Percentiles rank a stretch among this genome's conserved stretches.
Conservation (phyloP, 179 eudicot genomes). For the Spinacia oleracea region DNA sequence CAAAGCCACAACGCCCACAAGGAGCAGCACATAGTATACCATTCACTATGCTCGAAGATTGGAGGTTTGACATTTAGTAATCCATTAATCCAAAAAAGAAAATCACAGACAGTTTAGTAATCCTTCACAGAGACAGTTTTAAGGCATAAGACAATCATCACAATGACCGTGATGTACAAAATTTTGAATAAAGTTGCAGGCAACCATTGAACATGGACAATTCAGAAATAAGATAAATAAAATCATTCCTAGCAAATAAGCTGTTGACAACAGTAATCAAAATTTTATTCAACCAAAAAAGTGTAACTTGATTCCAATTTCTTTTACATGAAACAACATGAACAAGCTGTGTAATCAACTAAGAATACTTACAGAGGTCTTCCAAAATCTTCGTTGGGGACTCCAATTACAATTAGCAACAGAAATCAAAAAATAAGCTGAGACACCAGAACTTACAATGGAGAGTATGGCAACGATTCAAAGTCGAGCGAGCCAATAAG, state of each 20-base stretch:
- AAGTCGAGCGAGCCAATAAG: slow-evolving; percentile 31
- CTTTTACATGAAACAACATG: slow-evolving; percentile 13
- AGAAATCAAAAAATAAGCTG: slow-evolving; percentile 6
- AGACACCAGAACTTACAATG: slow-evolving; percentile 25
- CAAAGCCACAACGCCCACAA: not conserved
- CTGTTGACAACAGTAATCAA: slow-evolving; percentile 17
- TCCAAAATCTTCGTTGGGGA: slow-evolving; percentile 13
- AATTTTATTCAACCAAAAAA: slow-evolving; percentile 16
- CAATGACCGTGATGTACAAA: not conserved
- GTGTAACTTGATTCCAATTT: slow-evolving; percentile 21
- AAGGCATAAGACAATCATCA: not conserved
- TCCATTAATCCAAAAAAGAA: not conserved
- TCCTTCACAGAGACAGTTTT: not conserved
- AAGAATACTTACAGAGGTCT: slow-evolving; percentile 29
- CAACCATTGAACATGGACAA: not conserved
- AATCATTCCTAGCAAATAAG: not conserved
- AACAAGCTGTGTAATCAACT: slow-evolving; percentile 18
- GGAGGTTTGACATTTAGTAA: not conserved
- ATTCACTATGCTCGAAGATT: not conserved
- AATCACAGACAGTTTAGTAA: too few relatives aligned
- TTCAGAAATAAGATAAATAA: slow-evolving; percentile 5
- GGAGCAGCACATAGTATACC: not conserved
- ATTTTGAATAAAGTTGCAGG: not conserved
- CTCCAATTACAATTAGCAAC: slow-evolving; percentile 26
- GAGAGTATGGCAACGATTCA: slow-evolving; percentile 24